Evolutionary conservation across 1,284 basidiomycete genomes (phyloP).

Genomic region (Leccinum fallax): DNA sequence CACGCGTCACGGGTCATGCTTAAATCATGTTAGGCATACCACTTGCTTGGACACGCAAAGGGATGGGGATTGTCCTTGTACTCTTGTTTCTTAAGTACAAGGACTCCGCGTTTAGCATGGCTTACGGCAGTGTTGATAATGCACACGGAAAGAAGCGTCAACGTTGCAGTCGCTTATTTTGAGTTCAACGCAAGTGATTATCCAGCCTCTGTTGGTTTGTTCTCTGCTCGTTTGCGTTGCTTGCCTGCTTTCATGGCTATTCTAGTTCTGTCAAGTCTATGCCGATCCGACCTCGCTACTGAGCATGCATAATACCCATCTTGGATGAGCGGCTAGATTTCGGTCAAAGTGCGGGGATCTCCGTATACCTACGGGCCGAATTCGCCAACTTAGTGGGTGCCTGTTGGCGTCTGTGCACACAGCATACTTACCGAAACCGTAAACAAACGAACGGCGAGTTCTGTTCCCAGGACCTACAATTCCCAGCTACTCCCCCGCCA

Average conservation of each 20-base stretch:
- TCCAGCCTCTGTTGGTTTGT: background rate
- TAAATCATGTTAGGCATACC: background rate
- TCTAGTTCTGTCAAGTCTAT: background rate
- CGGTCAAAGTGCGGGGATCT: conserved; percentile 9
- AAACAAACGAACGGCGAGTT: conserved; percentile 16
- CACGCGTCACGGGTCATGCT: background rate
- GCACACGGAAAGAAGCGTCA: background rate
- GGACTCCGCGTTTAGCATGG: background rate
- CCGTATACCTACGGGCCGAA: background rate
- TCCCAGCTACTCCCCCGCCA: background rate
- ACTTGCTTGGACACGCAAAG: background rate
- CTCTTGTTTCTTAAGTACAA: background rate
- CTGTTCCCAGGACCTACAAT: conserved; percentile 14
- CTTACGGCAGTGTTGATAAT: background rate
- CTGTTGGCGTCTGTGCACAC: conserved; percentile 21
- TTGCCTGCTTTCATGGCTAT: background rate
- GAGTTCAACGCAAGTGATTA: background rate
- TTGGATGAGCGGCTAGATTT: background rate
- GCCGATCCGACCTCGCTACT: background rate
- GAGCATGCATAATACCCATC: background rate
- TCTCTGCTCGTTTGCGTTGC: background rate
- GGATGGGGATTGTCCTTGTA: background rate
- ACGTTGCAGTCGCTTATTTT: background rate
- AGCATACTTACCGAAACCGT: conserved; percentile 8
- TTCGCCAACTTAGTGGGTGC: background rate